phyloP scores from a whole-genome alignment of 176 grass and related monocot species.

The Carex kokanica region DNA sequence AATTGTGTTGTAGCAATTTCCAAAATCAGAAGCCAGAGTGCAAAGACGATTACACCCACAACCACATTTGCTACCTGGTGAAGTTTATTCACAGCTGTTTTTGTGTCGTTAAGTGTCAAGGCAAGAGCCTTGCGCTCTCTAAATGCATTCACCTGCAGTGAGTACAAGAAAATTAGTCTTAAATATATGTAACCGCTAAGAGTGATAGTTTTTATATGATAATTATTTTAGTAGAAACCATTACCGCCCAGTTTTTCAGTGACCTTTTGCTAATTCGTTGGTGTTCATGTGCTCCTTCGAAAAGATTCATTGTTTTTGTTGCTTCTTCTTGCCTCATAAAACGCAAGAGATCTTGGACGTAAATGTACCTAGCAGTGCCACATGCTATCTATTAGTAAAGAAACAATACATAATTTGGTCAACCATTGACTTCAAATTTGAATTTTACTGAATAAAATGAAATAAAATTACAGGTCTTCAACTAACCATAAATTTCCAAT shows the following conservation, averaged over 20 bases:
- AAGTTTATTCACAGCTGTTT: slow-evolving; percentile 94
- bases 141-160: slow-evolving; percentile 71
- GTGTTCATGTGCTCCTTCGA: slow-evolving; percentile 68
- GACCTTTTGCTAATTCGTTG: slow-evolving; percentile 68
- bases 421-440: neutral
- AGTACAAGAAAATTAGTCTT: neutral
- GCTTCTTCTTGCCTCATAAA: slow-evolving; percentile 91
- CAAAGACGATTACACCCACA: slow-evolving; percentile 60
- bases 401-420: neutral
- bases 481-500: neutral
- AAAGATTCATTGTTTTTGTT: slow-evolving; percentile 67
- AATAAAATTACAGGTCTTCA: neutral
- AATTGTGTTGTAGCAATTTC: slow-evolving; percentile 65
- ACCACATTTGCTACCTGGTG: slow-evolving; percentile 89
- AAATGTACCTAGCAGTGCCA: slow-evolving; percentile 58
- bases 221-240: slow-evolving; percentile 1
- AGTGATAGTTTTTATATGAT: neutral
- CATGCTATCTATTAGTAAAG: neutral
- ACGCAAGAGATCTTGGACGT: slow-evolving; percentile 66
- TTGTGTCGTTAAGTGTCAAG: slow-evolving; percentile 96
- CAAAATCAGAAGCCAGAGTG: slow-evolving; percentile 75
- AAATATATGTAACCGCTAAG: neutral
- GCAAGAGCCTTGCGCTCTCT: slow-evolving; percentile 87
- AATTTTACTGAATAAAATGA: neutral
- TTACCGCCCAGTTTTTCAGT: slow-evolving; percentile 95